Conservation (phyloP, 345 rosid genomes). For the Durio zibethinus region DNA sequence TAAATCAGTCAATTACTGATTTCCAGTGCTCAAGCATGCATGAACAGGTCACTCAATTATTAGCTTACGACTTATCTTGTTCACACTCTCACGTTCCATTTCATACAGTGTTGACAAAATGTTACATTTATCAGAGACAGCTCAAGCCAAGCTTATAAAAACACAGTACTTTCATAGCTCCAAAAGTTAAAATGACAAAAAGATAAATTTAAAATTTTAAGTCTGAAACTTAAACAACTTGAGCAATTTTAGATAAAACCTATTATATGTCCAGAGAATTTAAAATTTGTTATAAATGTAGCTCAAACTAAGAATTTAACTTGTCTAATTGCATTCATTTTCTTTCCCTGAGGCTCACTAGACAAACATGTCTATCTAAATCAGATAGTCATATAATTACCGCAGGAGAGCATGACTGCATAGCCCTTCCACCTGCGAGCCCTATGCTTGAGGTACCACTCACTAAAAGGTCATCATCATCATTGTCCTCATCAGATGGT, state of each 20-base stretch:
- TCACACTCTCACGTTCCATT: background rate
- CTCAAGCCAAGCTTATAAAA: background rate
- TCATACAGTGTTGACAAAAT: background rate
- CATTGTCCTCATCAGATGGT: constrained; percentile 27
- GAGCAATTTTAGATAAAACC: background rate
- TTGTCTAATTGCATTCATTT: background rate
- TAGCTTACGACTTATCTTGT: background rate
- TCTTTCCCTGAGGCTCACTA: background rate
- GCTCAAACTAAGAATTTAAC: background rate
- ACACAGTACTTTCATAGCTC: background rate
- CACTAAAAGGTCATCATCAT: constrained; percentile 29
- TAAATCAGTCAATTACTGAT: background rate
- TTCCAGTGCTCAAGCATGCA: background rate
- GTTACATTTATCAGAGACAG: background rate
- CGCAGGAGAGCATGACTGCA: constrained; percentile 38
- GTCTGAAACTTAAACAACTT: background rate
- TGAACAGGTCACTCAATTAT: background rate
- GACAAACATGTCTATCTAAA: background rate
- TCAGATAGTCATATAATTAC: constrained; percentile 28
- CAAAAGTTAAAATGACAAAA: background rate
- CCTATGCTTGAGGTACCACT: constrained; percentile 41
- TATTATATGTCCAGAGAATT: background rate
- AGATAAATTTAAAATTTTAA: background rate
- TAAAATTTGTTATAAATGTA: background rate
- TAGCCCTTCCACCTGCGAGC: constrained; percentile 43